Evolutionary conservation across 2,329 filamentous ascomycete species (phyloP).

Genomic region (Trichoderma cornu-damae): DNA sequence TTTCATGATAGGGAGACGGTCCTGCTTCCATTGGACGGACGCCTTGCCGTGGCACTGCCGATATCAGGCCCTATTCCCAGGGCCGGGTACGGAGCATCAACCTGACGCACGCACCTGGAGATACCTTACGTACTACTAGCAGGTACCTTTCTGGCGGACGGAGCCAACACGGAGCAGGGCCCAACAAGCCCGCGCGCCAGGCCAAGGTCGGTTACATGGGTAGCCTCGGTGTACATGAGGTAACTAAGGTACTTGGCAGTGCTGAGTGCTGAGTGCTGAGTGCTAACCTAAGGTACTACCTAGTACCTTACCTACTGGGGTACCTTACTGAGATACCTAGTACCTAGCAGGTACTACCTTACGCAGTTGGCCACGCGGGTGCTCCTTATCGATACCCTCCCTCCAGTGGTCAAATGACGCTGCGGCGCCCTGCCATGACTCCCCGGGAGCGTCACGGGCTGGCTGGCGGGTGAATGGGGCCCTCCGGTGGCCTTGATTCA

Average conservation of each 20-base stretch:
- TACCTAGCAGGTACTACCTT: too few species aligned
- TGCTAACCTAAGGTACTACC: too few species aligned
- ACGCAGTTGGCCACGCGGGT: too few species aligned
- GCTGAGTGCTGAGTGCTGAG: too few species aligned
- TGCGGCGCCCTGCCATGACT: conserved; percentile 18
- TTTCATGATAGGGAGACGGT: conserved; percentile 7
- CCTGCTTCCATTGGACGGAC: neutral
- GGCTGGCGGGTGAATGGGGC: conserved; percentile 19
- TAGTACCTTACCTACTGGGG: too few species aligned
- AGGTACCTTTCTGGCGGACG: neutral
- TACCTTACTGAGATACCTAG: too few species aligned
- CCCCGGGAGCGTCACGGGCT: conserved; percentile 19
- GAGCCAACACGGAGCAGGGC: neutral
- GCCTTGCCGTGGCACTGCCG: neutral
- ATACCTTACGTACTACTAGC: neutral
- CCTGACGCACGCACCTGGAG: neutral
- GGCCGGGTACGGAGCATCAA: too few species aligned
- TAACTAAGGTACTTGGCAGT: too few species aligned
- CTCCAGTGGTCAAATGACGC: conserved; percentile 18
- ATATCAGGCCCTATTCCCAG: neutral
- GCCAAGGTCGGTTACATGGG: neutral
- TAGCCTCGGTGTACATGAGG: conserved; percentile 9
- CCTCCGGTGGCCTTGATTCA: conserved; percentile 5
- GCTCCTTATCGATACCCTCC: conserved; percentile 16
- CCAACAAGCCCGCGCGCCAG: neutral